These are phyloP conservation scores for Blastobotrys buckinghamii DNA, from an alignment of 1,139 yeast species.

Conservation along the genomic window DNA sequence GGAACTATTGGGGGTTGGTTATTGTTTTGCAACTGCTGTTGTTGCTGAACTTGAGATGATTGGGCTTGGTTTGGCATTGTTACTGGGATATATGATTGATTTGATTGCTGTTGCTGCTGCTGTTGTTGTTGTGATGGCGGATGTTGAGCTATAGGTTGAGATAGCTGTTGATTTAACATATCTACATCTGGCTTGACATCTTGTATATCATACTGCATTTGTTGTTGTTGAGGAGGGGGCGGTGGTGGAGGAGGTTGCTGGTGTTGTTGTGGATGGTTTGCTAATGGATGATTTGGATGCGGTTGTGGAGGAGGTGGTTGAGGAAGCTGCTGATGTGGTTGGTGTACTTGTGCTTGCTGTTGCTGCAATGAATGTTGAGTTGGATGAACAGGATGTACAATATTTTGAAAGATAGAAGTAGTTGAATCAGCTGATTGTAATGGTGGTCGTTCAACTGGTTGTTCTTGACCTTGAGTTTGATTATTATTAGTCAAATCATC, in stretches of 20 bases:
- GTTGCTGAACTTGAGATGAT: neutral
- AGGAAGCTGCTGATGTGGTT: neutral
- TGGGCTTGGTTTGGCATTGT: too few species aligned
- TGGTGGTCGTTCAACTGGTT: conserved; percentile 3
- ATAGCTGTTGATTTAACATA: neutral
- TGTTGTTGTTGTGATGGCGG: neutral
- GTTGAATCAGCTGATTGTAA: conserved; percentile 12
- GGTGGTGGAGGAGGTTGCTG: neutral
- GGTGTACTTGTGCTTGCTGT: neutral
- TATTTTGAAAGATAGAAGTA: conserved; percentile 13
- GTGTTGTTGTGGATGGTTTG: neutral
- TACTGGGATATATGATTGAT: too few species aligned
- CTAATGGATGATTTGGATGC: conserved; percentile 5
- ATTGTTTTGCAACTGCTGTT: neutral
- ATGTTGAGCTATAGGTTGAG: neutral
- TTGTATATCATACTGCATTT: neutral
- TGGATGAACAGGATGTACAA: conserved; percentile 6
- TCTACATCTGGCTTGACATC: conserved; percentile 3
- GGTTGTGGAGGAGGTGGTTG: conserved; percentile 12
- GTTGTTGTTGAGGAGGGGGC: neutral
- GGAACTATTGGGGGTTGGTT: neutral
- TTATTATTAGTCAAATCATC: neutral
- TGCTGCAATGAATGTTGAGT: neutral
- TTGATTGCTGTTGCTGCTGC: neutral
- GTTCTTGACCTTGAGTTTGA: neutral